Evolutionary conservation across 495 filamentous ascomycete species (phyloP).

Genomic region (Lasiosphaeria hispida): DNA sequence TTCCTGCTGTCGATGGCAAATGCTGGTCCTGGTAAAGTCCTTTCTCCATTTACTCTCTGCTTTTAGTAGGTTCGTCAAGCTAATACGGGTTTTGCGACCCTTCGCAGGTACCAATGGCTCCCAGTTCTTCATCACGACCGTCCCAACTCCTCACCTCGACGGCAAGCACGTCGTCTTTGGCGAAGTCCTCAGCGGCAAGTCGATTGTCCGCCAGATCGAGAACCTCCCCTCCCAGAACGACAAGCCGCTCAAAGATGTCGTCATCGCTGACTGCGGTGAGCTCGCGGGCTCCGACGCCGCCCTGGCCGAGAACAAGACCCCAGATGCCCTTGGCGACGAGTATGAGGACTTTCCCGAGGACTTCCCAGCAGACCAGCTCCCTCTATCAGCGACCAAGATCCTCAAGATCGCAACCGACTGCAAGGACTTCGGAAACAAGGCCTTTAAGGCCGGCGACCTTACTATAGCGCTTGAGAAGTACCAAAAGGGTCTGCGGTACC

Average conservation of each 20-base stretch:
- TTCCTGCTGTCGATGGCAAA: conserved; percentile 98
- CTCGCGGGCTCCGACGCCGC: conserved; percentile 67
- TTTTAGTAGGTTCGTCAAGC: background rate
- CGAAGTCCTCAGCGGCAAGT: conserved; percentile 90
- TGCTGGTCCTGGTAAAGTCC: conserved; percentile 74
- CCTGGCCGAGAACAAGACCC: conserved; percentile 55
- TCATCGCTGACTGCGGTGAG: conserved; percentile 83
- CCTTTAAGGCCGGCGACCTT: conserved; percentile 77
- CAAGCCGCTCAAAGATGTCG: conserved; percentile 71
- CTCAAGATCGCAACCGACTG: conserved; percentile 79
- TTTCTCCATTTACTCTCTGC: background rate
- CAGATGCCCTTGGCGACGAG: conserved; percentile 81
- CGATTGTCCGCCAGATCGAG: conserved; percentile 85
- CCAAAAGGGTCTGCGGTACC: conserved; percentile 92
- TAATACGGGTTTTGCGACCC: conserved; percentile 9
- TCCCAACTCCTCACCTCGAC: conserved; percentile 89
- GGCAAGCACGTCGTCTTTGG: conserved; percentile 98
- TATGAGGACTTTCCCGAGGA: conserved; percentile 98
- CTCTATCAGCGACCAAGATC: conserved; percentile 61
- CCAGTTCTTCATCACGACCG: conserved; percentile 98
- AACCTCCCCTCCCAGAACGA: conserved; percentile 77
- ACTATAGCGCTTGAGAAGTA: conserved; percentile 84
- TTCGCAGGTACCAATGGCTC: conserved; percentile 79
- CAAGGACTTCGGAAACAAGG: conserved; percentile 88
- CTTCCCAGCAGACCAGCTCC: conserved; percentile 44